phyloP scores from a whole-genome alignment of 805 yeast genomes.

The Lipomyces chichibuensis region DNA sequence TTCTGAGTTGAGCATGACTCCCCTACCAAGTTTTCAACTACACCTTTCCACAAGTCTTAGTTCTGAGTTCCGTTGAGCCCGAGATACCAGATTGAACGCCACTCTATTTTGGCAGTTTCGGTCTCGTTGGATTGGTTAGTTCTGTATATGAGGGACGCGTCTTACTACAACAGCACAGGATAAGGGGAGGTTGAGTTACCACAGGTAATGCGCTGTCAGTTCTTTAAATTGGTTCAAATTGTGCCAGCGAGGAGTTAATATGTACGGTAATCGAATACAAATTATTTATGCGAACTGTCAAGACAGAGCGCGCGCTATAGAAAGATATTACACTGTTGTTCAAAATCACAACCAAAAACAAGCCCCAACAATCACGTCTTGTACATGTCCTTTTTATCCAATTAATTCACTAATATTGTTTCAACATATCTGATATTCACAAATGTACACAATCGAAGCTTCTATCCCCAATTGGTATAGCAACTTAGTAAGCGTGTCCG shows the following conservation, averaged over 20 bases:
- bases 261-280: not conserved
- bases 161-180: not conserved
- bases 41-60: too few relatives aligned
- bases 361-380: not conserved
- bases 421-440: not conserved
- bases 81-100: too few relatives aligned
- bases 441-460: not conserved
- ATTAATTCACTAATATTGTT: not conserved
- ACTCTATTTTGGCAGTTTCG: too few relatives aligned
- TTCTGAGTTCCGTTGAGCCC: too few relatives aligned
- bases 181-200: too few relatives aligned
- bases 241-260: not conserved
- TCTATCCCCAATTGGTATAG: not conserved
- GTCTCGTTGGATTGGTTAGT: too few relatives aligned
- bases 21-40: too few relatives aligned
- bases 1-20: too few relatives aligned
- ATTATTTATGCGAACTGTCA: not conserved
- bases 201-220: not conserved
- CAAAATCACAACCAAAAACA: not conserved
- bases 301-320: not conserved
- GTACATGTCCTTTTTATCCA: not conserved
- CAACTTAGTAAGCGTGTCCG: conserved; percentile 4
- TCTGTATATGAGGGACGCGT: too few relatives aligned
- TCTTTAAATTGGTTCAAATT: not conserved
- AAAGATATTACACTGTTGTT: not conserved